Conservation (phyloP, 306 rosid genomes). For the Cicer pinnatifidum region DNA sequence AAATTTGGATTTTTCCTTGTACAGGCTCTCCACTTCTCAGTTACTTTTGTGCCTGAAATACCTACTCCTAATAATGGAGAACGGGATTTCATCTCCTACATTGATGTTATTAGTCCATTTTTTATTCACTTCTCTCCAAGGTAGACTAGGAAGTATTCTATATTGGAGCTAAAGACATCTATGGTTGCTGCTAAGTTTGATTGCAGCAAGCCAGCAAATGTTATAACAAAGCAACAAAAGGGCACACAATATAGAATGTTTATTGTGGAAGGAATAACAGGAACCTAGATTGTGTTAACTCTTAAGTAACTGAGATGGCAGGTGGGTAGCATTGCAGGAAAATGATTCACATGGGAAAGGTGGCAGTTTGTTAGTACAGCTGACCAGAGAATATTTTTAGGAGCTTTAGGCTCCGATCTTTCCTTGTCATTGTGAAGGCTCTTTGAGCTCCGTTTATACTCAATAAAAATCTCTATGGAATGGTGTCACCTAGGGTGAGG, state of each 20-base stretch:
- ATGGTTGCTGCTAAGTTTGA: conserved; percentile 22
- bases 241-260: background rate
- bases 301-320: conserved; percentile 3
- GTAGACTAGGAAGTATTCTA: conserved; percentile 34
- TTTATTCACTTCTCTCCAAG: conserved; percentile 7
- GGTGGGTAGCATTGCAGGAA: conserved; percentile 7
- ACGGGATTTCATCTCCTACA: conserved; percentile 3
- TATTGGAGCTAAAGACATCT: conserved; percentile 19
- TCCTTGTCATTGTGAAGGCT: background rate
- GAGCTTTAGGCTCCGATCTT: background rate
- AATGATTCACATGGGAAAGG: conserved; percentile 11
- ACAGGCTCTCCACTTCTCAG: conserved; percentile 11
- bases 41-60: background rate
- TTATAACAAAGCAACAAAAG: background rate
- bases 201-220: conserved; percentile 18
- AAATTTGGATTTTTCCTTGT: conserved; percentile 14
- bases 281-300: background rate
- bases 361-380: background rate
- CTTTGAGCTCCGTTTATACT: conserved; percentile 13
- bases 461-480: background rate
- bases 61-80: conserved; percentile 15
- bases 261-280: background rate
- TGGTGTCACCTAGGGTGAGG: background rate
- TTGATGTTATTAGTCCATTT: conserved; percentile 8
- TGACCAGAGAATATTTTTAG: conserved; percentile 3